phyloP scores from a whole-genome alignment of 495 filamentous ascomycete genomes.

The Xylaria acuta region DNA sequence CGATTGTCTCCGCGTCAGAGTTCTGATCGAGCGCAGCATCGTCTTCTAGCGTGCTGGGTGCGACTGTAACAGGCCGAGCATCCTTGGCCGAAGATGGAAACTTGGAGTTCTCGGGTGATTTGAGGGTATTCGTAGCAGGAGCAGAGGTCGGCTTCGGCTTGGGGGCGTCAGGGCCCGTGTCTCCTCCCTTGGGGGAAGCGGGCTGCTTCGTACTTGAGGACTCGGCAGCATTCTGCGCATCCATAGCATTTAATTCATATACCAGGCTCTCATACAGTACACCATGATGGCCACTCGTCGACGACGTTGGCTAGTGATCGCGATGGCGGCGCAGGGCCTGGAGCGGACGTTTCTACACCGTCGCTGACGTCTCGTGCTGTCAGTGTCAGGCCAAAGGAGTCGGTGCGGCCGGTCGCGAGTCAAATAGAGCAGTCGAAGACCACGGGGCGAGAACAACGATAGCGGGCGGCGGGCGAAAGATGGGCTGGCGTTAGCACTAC shows the following conservation, averaged over 20 bases:
- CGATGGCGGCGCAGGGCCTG: slow-evolving; percentile 11
- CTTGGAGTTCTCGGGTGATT: slow-evolving; percentile 28
- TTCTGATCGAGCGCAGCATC: slow-evolving; percentile 61
- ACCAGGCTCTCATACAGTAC: slow-evolving; percentile 52
- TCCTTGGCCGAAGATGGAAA: slow-evolving; percentile 28
- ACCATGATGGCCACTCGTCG: slow-evolving; percentile 60
- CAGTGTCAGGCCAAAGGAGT: slow-evolving; percentile 17
- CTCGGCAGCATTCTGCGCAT: slow-evolving; percentile 66
- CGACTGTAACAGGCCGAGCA: slow-evolving; percentile 24
- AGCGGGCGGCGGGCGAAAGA: slow-evolving; percentile 10
- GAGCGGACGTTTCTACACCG: slow-evolving; percentile 15
- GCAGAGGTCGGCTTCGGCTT: slow-evolving; percentile 35
- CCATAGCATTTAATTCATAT: slow-evolving; percentile 63
- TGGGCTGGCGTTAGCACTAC: slow-evolving; percentile 15
- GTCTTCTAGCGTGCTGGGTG: slow-evolving; percentile 43
- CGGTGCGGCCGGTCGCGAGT: slow-evolving; percentile 34
- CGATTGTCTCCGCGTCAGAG: slow-evolving; percentile 83
- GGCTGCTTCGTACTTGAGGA: slow-evolving; percentile 60
- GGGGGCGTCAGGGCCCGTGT: slow-evolving; percentile 47
- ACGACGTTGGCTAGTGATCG: slow-evolving; percentile 32
- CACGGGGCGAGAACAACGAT: slow-evolving; percentile 9
- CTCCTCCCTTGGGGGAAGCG: slow-evolving; percentile 56
- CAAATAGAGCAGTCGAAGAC: slow-evolving; percentile 28
- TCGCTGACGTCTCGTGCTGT: slow-evolving; percentile 14
- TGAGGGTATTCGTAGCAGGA: slow-evolving; percentile 33